Evolutionary conservation across 345 rosid genomes (phyloP), one percentile per base, ranked within the genome.

Genomic region (Dipteronia sinensis): DNA sequence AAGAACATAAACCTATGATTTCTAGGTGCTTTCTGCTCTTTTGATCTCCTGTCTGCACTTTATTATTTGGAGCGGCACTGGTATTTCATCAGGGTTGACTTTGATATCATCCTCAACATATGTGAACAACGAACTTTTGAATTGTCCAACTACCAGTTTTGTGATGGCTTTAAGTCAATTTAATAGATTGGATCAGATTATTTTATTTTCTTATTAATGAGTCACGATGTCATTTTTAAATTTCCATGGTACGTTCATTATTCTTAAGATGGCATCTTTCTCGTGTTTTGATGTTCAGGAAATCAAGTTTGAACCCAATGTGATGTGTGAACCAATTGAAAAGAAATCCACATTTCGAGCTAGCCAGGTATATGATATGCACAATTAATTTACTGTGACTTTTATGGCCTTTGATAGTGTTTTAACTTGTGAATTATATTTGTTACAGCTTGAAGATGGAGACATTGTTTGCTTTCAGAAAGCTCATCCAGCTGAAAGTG

Each of bases 401-500:
- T 53, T 16, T 61, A 11, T 51, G 13, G 23, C 61, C 40, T 46
- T 10, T 67, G 31, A 62, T 55, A 65, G 47, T 59, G 27, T 73
- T 67, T 47, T 55, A 67, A 76, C 34, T 64, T 27, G 47, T 34
- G 25, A 55, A 20, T 73, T 19, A 22, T 64, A 27, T 80, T 75
- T 23, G 17, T 62, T 85, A 68, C 86, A 91, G 96, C 86, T 91
- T 82, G 94, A 88, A 87, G 96, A 90, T 82, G 96, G 96, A 72
- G 93, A 91, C 80, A 88, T 91, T 69, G 70, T 91, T 72, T 91
- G 96, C 84, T 90, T 90, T 81, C 93, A 91, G 79, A 91, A 91
- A 76, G 71, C 85, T 68, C 20, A 75, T 78, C 79, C 86, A 65
- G 76, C 74, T 63, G 89, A 82, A 76, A 65, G 77, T 73, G 84